Percentiles rank a stretch among this genome's conserved stretches.
Conservation (phyloP, 1,284 basidiomycete species). For the Irpex rosettiformis region DNA sequence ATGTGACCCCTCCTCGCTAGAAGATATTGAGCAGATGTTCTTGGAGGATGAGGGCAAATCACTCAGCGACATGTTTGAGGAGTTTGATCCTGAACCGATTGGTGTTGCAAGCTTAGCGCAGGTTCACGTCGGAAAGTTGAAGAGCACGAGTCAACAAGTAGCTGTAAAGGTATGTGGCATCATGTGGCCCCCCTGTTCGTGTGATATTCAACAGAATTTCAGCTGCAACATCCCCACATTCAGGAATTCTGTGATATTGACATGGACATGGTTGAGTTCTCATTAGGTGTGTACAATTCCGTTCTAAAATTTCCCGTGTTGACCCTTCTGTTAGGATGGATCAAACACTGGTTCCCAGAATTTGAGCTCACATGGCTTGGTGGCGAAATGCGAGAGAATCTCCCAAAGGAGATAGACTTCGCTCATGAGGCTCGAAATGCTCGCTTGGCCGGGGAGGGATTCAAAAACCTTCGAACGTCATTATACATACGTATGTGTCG, state of each 20-base stretch:
- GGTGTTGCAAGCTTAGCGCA: constrained; percentile 95
- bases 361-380: constrained; percentile 96
- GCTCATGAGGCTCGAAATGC: constrained; percentile 89
- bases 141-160: constrained; percentile 70
- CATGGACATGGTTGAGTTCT: constrained; percentile 84
- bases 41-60: constrained; percentile 66
- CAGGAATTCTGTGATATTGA: constrained; percentile 89
- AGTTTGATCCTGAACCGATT: constrained; percentile 88
- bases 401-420: constrained; percentile 96
- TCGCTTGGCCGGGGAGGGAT: constrained; percentile 68
- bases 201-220: neutral
- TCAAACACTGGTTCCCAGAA: constrained; percentile 85
- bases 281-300: constrained; percentile 45
- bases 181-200: neutral
- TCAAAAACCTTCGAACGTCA: constrained; percentile 71
- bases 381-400: constrained; percentile 89
- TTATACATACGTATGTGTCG: constrained; percentile 69
- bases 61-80: constrained; percentile 67
- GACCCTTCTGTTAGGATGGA: constrained; percentile 59
- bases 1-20: constrained; percentile 76
- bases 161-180: constrained; percentile 75
- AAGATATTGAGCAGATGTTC: constrained; percentile 69
- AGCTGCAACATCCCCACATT: constrained; percentile 93
- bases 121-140: constrained; percentile 84
- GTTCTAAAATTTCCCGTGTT: neutral